Evolutionary conservation across 2,329 filamentous ascomycete genomes (phyloP), one percentile per base, ranked within the genome.

Genomic region (Xylariaceae sp.): DNA sequence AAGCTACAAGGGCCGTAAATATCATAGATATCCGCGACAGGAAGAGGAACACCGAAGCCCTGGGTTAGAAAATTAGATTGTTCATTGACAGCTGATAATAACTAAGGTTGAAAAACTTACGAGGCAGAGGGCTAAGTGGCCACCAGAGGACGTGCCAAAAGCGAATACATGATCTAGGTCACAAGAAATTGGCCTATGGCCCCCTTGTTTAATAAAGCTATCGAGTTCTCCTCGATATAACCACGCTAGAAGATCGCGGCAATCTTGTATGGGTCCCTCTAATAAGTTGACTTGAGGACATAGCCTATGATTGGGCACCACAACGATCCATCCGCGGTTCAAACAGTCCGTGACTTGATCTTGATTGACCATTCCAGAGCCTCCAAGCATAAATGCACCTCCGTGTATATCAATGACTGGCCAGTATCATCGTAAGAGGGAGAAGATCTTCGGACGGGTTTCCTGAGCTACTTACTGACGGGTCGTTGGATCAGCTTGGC

Each of bases 1-100:
- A 70, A 68, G 50, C 64, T 56, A 19, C 63, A 64, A 1, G 66
- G 59, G n/a, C 65, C 66, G 48, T 70, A 69, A 50, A 71, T 59
- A 43, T 64, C 59, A 34, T 64, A 60, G 36, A 71, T 68, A 16
- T 65, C 67, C 3, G 56, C 56, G 1, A 61, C 59, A 1, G 60
- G 59, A 9, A 54, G 61, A 11, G 57, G 56, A 3, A 64, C 59
- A 17, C 56, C 57, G 44, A 63, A 70, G 9, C 64, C 67, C 64
- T 67, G 9, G 19, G n/a, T 28, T n/a, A 29, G 26, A n/a, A n/a
- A n/a, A 29, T 29, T 29, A 29, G 9, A n/a, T 29, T 9, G 26
- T 29, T 19, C 12, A 2, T 32, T 13, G 9, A n/a, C n/a, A n/a
- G n/a, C n/a, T n/a, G 12, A 19, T 36, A 36, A 36, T 13, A 4